phyloP scores from a whole-genome alignment of 306 rosid species.

The Trifolium dubium region DNA sequence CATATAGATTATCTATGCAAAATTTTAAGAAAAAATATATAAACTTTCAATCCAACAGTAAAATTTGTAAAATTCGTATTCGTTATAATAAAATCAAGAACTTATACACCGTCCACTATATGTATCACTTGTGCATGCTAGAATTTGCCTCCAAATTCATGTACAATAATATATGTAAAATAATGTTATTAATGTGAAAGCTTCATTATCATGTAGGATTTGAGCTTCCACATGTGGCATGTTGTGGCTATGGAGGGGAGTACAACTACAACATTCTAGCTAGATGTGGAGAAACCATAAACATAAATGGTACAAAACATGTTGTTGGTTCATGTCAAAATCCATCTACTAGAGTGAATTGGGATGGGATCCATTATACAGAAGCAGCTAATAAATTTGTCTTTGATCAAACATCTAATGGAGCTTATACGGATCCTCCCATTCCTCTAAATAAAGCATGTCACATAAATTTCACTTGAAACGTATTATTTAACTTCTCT shows the following conservation, averaged over 20 bases:
- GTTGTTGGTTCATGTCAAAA: neutral
- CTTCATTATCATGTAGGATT: conserved; percentile 9
- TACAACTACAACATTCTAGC: neutral
- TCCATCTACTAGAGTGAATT: neutral
- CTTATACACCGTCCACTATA: too few relatives aligned
- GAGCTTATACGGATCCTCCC: neutral
- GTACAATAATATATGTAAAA: neutral
- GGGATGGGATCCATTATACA: neutral
- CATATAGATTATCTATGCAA: too few relatives aligned
- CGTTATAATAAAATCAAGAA: too few relatives aligned
- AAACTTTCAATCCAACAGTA: too few relatives aligned
- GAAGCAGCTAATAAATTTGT: neutral
- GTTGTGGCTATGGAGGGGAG: conserved; percentile 5
- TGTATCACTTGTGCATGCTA: too few relatives aligned
- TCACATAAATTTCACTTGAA: neutral
- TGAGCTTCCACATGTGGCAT: conserved; percentile 1
- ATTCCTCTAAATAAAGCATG: neutral
- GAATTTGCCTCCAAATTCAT: neutral
- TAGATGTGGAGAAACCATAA: neutral
- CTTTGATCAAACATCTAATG: conserved; percentile 5
- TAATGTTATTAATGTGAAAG: neutral
- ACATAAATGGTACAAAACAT: neutral
- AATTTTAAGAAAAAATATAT: too few relatives aligned
- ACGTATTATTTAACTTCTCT: neutral
- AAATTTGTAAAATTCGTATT: too few relatives aligned